phyloP scores from a whole-genome alignment of 1,284 basidiomycete genomes.

The Irpex lacteus region DNA sequence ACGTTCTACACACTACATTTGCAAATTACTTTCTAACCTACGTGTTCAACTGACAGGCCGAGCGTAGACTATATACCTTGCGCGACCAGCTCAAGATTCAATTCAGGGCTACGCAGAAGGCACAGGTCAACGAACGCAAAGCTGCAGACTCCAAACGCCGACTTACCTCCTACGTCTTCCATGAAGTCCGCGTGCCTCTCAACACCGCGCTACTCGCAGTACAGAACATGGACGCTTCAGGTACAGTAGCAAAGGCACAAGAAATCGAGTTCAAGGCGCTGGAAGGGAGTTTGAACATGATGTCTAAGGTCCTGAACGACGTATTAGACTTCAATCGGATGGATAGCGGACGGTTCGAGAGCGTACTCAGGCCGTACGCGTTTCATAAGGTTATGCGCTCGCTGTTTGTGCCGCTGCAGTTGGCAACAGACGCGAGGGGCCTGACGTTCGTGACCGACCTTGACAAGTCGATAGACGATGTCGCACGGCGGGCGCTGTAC shows the following conservation, averaged over 20 bases:
- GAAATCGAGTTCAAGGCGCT: conserved; percentile 82
- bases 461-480: conserved; percentile 73
- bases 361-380: conserved; percentile 71
- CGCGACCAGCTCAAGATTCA: conserved; percentile 77
- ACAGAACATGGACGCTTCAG: conserved; percentile 83
- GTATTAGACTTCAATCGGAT: conserved; percentile 80
- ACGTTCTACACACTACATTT: conserved; percentile 12
- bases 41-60: conserved; percentile 32
- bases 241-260: conserved; percentile 61
- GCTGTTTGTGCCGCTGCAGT: conserved; percentile 72
- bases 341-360: conserved; percentile 81
- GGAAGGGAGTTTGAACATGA: conserved; percentile 83
- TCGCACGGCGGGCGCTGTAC: conserved; percentile 53
- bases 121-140: conserved; percentile 80
- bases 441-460: conserved; percentile 69
- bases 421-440: conserved; percentile 71
- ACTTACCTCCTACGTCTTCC: conserved; percentile 78
- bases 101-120: conserved; percentile 76
- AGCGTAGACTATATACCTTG: conserved; percentile 59
- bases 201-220: conserved; percentile 88
- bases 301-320: conserved; percentile 91
- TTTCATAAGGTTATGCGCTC: conserved; percentile 84
- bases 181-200: conserved; percentile 86
- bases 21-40: not conserved
- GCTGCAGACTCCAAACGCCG: conserved; percentile 79